These are phyloP conservation scores for Artemisia argyi DNA, from an alignment of 129 eudicot genomes.

Conservation along the genomic window DNA sequence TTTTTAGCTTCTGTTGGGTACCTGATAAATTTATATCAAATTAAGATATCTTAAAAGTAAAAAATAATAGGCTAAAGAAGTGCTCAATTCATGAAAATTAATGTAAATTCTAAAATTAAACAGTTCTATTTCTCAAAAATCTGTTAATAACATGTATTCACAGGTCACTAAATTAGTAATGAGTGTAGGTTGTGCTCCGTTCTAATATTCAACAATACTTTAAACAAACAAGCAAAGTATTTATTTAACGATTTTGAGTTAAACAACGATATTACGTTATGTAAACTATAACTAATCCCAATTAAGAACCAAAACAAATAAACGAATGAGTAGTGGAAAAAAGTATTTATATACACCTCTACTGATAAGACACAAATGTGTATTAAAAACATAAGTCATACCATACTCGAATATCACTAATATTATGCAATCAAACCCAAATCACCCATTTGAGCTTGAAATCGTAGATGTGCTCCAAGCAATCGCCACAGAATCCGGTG, in stretches of 20 bases:
- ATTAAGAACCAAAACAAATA: conserved; percentile 16
- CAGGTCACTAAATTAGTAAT: too few relatives aligned
- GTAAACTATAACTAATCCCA: background rate
- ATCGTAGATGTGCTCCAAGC: conserved; percentile 42
- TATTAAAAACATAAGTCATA: conserved; percentile 15
- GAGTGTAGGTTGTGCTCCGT: too few relatives aligned
- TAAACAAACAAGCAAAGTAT: background rate
- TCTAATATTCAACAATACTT: too few relatives aligned
- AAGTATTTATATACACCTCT: conserved; percentile 22
- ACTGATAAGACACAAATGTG: conserved; percentile 15
- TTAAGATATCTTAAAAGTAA: too few relatives aligned
- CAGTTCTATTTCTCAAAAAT: too few relatives aligned
- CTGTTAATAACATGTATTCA: too few relatives aligned
- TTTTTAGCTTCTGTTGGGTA: too few relatives aligned
- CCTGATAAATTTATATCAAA: too few relatives aligned
- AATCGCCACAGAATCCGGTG: conserved; percentile 50
- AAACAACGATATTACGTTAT: background rate
- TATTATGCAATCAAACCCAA: conserved; percentile 7
- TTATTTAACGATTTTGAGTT: background rate
- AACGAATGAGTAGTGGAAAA: conserved; percentile 29
- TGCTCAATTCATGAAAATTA: too few relatives aligned
- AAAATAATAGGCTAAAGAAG: too few relatives aligned
- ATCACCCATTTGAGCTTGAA: conserved; percentile 38
- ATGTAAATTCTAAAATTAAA: too few relatives aligned
- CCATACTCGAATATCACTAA: conserved; percentile 11